Evolutionary conservation across 2,329 filamentous ascomycete species (phyloP).

Genomic region (Diaporthe aspalathi): DNA sequence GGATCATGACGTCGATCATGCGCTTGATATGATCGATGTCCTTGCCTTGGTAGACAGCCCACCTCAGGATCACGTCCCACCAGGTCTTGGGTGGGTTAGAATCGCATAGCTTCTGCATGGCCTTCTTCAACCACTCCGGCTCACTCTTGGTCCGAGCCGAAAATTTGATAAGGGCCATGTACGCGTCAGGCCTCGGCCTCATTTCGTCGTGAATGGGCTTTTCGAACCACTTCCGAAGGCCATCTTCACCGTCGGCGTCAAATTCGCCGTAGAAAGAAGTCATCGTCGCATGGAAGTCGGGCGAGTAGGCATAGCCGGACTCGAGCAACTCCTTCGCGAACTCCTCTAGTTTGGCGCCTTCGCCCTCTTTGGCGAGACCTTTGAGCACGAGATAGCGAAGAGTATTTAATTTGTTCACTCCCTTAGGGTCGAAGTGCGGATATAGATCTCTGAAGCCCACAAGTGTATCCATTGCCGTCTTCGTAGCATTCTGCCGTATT

Average conservation of each 20-base stretch:
- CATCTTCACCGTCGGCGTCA: slow-evolving; percentile 69
- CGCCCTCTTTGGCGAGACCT: slow-evolving; percentile 71
- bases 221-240: slow-evolving; percentile 70
- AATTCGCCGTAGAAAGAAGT: slow-evolving; percentile 71
- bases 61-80: slow-evolving; percentile 81
- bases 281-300: slow-evolving; percentile 64
- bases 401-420: slow-evolving; percentile 43
- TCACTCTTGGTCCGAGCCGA: slow-evolving; percentile 67
- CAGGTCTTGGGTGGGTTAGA: slow-evolving; percentile 61
- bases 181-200: slow-evolving; percentile 51
- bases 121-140: slow-evolving; percentile 69
- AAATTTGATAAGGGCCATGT: slow-evolving; percentile 68
- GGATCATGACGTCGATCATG: slow-evolving; percentile 77
- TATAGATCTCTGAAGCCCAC: slow-evolving; percentile 44
- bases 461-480: slow-evolving; percentile 63
- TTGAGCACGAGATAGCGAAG: slow-evolving; percentile 65
- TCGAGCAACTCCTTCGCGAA: slow-evolving; percentile 64
- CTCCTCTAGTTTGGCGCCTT: slow-evolving; percentile 67
- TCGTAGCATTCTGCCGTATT: slow-evolving; percentile 64
- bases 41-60: slow-evolving; percentile 77
- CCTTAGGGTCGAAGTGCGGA: slow-evolving; percentile 43
- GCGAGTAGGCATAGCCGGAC: slow-evolving; percentile 57
- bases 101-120: slow-evolving; percentile 66
- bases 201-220: slow-evolving; percentile 60
- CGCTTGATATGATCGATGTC: slow-evolving; percentile 77